Evolutionary conservation across 148 eudicot genomes (phyloP), one percentile per base, ranked within the genome.

Genomic region (Tetragonia tetragonoides): DNA sequence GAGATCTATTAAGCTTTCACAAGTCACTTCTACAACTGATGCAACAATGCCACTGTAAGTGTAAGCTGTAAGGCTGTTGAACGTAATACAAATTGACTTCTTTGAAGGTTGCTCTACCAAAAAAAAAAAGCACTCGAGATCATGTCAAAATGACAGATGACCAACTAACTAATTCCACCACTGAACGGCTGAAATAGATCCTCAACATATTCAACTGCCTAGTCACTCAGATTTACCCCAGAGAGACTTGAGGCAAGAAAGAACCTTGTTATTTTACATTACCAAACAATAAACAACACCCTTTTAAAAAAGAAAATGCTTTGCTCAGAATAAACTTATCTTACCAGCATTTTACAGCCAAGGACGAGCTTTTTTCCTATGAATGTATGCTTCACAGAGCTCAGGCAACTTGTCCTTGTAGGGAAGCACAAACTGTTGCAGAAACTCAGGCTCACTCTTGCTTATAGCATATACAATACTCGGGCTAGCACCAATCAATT

Each of bases 371-470:
- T 20, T 63, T 72, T 63, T 66, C 70, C 77, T 49, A 8, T 12
- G 20, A 70, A 78, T 75, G 74, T 78, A 82, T 40, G 76, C 67
- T 70, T 68, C 79, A 46, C 70, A 78, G 4, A 84, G 60, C 34
- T 84, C 84, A 77, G 88, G 86, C 54, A 85, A 23, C 79, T 68
- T 39, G 20, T 77, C 75, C 77, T 77, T 68, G 67, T 68, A 77
- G 42, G 77, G 83, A 62, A 80, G 18, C 40, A 80, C 77, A 72
- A 15, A 80, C 39, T 44, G 49, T 11, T 75, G 40, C 46, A 80
- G 20, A 70, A 85, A 85, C 20, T 0, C 38, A 10, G 56, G 24
- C 54, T 82, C 79, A 4, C 80, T 15, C 5, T 68, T n/a, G 75
- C 82, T 49, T 51, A 85, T 60, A 60, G 70, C 66, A 0, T 79